Conservation (phyloP, 306 rosid genomes). For the Begonia masoniana region DNA sequence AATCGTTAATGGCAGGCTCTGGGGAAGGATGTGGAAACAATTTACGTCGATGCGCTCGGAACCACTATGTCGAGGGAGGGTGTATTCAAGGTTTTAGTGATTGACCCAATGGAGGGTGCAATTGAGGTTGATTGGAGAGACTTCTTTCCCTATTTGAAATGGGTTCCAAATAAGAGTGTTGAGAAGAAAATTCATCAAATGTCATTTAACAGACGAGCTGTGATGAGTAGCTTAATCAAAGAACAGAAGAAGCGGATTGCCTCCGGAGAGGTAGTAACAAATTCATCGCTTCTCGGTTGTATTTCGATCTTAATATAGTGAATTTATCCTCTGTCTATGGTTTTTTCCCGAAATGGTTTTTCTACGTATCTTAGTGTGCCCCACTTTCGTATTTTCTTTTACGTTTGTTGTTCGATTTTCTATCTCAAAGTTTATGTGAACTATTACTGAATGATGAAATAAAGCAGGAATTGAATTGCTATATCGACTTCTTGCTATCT, state of each 20-base stretch:
- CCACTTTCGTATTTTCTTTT: too few species aligned
- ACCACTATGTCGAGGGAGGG: slow-evolving; percentile 35
- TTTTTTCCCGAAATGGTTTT: too few species aligned
- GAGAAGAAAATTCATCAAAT: slow-evolving; percentile 38
- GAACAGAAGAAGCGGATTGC: slow-evolving; percentile 55
- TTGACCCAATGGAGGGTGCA: slow-evolving; percentile 80
- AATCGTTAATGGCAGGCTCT: slow-evolving; percentile 36
- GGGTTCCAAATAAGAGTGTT: slow-evolving; percentile 68
- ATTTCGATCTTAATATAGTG: too few species aligned
- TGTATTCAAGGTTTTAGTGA: slow-evolving; percentile 45
- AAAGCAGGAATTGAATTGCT: slow-evolving; percentile 50
- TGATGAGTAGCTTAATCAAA: slow-evolving; percentile 50
- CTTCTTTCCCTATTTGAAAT: slow-evolving; percentile 81
- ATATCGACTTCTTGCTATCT: slow-evolving; percentile 40
- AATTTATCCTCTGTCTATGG: too few species aligned
- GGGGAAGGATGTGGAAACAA: slow-evolving; percentile 41
- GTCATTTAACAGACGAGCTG: slow-evolving; percentile 21
- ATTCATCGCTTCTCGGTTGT: too few species aligned
- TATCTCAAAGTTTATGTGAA: too few species aligned
- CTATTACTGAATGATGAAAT: background rate
- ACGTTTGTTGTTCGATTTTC: too few species aligned
- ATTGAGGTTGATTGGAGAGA: slow-evolving; percentile 98
- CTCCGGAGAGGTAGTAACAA: slow-evolving; percentile 47
- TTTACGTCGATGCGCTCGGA: slow-evolving; percentile 61
- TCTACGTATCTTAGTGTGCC: too few species aligned